phyloP scores from a whole-genome alignment of 257 asterid genomes.

The Solanum paucissectum region DNA sequence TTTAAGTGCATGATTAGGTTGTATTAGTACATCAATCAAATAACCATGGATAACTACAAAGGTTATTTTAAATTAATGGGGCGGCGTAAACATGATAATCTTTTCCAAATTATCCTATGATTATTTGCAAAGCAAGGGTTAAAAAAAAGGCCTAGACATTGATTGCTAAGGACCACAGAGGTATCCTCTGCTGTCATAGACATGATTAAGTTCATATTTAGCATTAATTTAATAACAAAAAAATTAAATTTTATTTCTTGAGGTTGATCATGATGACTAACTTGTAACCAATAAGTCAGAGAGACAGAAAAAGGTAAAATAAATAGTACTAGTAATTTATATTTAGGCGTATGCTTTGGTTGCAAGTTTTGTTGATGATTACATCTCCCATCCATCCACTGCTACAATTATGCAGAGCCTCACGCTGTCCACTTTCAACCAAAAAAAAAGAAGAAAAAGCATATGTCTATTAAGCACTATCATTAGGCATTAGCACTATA shows the following conservation, averaged over 20 bases:
- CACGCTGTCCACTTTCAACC: constrained; percentile 17
- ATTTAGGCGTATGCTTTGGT: constrained; percentile 4
- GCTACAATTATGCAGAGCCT: constrained; percentile 9
- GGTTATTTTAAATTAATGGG: background rate
- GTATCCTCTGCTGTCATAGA: background rate
- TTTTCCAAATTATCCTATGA: background rate
- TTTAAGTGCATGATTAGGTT: background rate
- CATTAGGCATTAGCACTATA: constrained; percentile 8
- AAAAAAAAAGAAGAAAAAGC: background rate
- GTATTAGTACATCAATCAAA: background rate
- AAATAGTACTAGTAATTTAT: background rate
- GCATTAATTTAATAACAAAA: background rate
- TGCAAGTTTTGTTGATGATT: constrained; percentile 14
- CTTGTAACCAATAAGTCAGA: constrained; percentile 1
- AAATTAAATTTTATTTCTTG: background rate
- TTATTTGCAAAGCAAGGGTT: background rate
- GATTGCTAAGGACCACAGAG: background rate
- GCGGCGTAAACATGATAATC: background rate
- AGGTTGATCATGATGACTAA: background rate
- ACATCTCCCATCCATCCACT: constrained; percentile 7
- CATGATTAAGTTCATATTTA: background rate
- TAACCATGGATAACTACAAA: background rate
- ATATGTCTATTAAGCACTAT: background rate
- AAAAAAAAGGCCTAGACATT: background rate
- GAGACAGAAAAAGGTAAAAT: background rate